A percentile compares a stretch with the other conserved stretches of the same genome.
phyloP scores from a whole-genome alignment of 495 filamentous ascomycete species.

The Penicillium bovifimosum region DNA sequence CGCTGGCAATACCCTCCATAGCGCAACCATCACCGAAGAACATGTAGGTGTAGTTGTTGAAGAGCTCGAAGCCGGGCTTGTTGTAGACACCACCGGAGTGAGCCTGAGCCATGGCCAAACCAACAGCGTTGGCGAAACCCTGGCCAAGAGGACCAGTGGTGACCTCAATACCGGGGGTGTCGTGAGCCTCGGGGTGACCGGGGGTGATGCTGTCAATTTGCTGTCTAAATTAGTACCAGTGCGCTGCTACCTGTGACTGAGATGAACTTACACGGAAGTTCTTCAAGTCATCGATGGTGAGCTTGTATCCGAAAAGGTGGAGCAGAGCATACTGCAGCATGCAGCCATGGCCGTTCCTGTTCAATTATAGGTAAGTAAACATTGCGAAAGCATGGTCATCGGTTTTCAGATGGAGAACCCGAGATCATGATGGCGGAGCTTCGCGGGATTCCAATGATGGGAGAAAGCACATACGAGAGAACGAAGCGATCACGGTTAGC shows the following conservation, averaged over 20 bases:
- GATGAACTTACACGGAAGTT: conserved; percentile 73
- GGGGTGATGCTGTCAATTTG: conserved; percentile 88
- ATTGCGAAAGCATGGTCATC: neutral
- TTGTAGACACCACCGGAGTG: conserved; percentile 90
- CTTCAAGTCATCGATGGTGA: conserved; percentile 89
- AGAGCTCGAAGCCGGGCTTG: conserved; percentile 86
- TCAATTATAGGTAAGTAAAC: conserved; percentile 1
- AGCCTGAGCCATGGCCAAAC: conserved; percentile 92
- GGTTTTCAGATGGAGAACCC: too few species aligned
- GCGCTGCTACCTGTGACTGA: neutral
- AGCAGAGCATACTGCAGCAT: conserved; percentile 99
- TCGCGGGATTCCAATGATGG: neutral
- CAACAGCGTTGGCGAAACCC: conserved; percentile 91
- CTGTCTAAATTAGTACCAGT: conserved; percentile 32
- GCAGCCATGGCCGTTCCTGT: conserved; percentile 95
- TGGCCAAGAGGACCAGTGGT: conserved; percentile 96
- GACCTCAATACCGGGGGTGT: conserved; percentile 94
- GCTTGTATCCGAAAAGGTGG: conserved; percentile 86
- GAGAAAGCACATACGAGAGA: conserved; percentile 76
- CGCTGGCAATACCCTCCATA: conserved; percentile 94
- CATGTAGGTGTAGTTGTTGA: conserved; percentile 93
- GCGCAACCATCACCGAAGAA: conserved; percentile 98
- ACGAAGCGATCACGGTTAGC: conserved; percentile 96
- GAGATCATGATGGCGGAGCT: neutral
- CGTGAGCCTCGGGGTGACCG: conserved; percentile 93